These are phyloP conservation scores for Crepidotus sp. DNA, from an alignment of 1,284 basidiomycete species.

Conservation along the genomic window DNA sequence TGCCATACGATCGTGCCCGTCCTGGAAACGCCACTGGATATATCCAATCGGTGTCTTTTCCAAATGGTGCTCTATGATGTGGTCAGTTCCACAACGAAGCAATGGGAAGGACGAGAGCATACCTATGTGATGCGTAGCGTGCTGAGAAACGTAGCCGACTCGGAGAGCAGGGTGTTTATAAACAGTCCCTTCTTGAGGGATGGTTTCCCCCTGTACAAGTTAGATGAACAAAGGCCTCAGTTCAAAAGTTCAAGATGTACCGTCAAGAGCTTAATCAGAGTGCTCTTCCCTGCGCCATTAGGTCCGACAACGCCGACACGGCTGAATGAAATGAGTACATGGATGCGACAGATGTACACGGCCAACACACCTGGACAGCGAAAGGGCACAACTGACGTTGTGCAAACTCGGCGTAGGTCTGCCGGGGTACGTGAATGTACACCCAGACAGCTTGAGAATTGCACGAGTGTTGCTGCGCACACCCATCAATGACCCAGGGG, in stretches of 20 bases:
- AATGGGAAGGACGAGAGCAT: slow-evolving; percentile 18
- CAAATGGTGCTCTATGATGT: slow-evolving; percentile 68
- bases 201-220: slow-evolving; percentile 74
- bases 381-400: slow-evolving; percentile 88
- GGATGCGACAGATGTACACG: slow-evolving; percentile 6
- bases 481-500: slow-evolving; percentile 95
- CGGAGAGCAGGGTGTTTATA: slow-evolving; percentile 96
- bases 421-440: slow-evolving; percentile 95
- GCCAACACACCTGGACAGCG: slow-evolving; percentile 67
- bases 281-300: slow-evolving; percentile 68
- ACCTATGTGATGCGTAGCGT: slow-evolving; percentile 94
- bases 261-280: slow-evolving; percentile 94
- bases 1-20: slow-evolving; percentile 86
- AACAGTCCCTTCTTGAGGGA: slow-evolving; percentile 87
- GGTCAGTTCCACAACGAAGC: slow-evolving; percentile 8
- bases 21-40: slow-evolving; percentile 99
- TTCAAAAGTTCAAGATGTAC: slow-evolving; percentile 31
- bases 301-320: slow-evolving; percentile 64
- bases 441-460: slow-evolving; percentile 88
- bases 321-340: slow-evolving; percentile 30
- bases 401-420: slow-evolving; percentile 73
- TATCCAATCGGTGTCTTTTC: slow-evolving; percentile 95
- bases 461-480: slow-evolving; percentile 95
- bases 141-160: slow-evolving; percentile 97
- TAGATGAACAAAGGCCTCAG: slow-evolving; percentile 11